phyloP scores from a whole-genome alignment of 495 filamentous ascomycete genomes.

The Cryomyces antarcticus region DNA sequence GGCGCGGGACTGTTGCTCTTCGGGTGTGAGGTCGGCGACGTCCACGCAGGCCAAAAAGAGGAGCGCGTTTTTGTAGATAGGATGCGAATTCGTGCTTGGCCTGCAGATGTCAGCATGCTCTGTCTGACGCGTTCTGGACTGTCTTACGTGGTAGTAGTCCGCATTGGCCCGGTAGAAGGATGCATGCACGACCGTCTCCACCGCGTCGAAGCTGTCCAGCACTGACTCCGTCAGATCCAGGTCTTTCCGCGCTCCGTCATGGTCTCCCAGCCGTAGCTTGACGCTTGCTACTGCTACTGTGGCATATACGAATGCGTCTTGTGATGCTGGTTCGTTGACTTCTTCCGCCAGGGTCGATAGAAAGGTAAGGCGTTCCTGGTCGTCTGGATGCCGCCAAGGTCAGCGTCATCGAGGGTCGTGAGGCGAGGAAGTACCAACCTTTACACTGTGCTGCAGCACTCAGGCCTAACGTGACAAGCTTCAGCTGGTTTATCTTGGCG shows the following conservation, averaged over 20 bases:
- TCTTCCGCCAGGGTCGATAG: slow-evolving; percentile 64
- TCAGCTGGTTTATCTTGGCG: slow-evolving; percentile 96
- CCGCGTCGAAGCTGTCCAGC: slow-evolving; percentile 79
- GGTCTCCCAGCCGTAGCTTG: slow-evolving; percentile 54
- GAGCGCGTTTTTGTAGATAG: slow-evolving; percentile 92
- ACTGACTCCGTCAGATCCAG: slow-evolving; percentile 73
- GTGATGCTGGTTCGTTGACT: slow-evolving; percentile 79
- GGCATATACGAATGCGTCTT: slow-evolving; percentile 93
- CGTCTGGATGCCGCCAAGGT: slow-evolving; percentile 33
- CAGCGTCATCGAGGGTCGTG: slow-evolving; percentile 2
- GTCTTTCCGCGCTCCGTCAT: slow-evolving; percentile 60
- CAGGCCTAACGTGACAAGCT: slow-evolving; percentile 78
- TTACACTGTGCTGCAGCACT: slow-evolving; percentile 69
- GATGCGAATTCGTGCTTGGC: slow-evolving; percentile 74
- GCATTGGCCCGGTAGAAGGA: slow-evolving; percentile 92
- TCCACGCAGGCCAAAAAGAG: slow-evolving; percentile 96
- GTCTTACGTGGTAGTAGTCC: slow-evolving; percentile 82
- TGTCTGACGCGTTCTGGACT: too few species aligned
- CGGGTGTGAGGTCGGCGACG: slow-evolving; percentile 43
- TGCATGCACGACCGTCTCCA: slow-evolving; percentile 91
- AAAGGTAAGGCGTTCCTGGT: slow-evolving; percentile 72
- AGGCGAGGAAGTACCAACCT: slow-evolving; percentile 32
- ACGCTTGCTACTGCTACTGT: slow-evolving; percentile 77
- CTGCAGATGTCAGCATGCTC: too few species aligned
- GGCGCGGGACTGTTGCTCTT: slow-evolving; percentile 59